These are phyloP conservation scores for Cupressus sempervirens DNA, from an alignment of 75 land plant species.

Conservation along the genomic window DNA sequence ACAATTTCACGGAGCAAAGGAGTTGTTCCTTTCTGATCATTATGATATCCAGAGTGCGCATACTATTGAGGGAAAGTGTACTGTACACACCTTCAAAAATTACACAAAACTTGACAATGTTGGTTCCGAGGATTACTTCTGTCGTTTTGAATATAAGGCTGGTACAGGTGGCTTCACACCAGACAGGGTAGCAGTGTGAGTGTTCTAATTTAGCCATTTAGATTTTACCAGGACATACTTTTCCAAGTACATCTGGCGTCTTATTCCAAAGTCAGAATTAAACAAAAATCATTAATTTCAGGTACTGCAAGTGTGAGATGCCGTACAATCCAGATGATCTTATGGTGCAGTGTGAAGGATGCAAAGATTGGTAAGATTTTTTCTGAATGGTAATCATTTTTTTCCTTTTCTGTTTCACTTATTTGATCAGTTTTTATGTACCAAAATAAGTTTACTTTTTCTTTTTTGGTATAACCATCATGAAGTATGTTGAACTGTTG, in stretches of 20 bases:
- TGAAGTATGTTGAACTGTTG: not conserved
- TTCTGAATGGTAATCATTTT: not conserved
- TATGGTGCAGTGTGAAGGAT: slow-evolving; percentile 46
- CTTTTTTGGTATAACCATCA: not conserved
- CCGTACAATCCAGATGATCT: slow-evolving; percentile 54
- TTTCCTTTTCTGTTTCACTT: not conserved
- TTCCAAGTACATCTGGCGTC: not conserved
- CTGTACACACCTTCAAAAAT: slow-evolving; percentile 36
- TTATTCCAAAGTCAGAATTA: not conserved
- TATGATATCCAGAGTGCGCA: slow-evolving; percentile 35
- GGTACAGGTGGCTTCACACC: slow-evolving; percentile 37
- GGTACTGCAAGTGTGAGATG: slow-evolving; percentile 59
- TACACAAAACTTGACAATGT: slow-evolving; percentile 34
- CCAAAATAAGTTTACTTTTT: not conserved
- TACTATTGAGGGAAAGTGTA: slow-evolving; percentile 39
- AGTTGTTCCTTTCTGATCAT: slow-evolving; percentile 32
- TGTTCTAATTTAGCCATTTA: slow-evolving; percentile 6
- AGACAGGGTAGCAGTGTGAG: slow-evolving; percentile 40
- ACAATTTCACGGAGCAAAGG: slow-evolving; percentile 37
- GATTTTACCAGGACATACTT: not conserved
- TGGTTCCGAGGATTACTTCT: slow-evolving; percentile 31
- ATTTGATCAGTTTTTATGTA: not conserved
- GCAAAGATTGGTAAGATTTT: slow-evolving; percentile 41
- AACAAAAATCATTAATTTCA: slow-evolving; percentile 6
- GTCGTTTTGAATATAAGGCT: slow-evolving; percentile 35